Base-by-base conservation (phyloP, 176 grass and related monocot species). In the Lolium multiflorum region DNA sequence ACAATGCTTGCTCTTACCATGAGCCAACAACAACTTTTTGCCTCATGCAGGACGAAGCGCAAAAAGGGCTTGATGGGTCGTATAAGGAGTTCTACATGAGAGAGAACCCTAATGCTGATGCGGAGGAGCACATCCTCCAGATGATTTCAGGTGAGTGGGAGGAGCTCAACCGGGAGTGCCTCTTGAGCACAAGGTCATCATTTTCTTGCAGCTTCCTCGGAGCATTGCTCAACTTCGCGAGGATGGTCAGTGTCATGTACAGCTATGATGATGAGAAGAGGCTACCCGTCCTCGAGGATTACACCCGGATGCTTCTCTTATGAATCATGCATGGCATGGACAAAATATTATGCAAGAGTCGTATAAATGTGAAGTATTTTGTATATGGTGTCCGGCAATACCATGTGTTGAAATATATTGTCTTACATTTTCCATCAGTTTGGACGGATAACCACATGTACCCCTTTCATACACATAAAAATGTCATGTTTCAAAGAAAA, bases 221-320 rank as follows among this genome's bases (percentile, higher is more conserved):
- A 4, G 50, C 59, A 1, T 81, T 64, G 3, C 24, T 97, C 5
- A 94, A 97, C 14, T 3, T 0, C 0, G 77, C 90, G 2, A 91
- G 92, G 78, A 94, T 97, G 94, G 83, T 89, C 11, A 61, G 63
- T 9, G 71, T 94, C 73, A 94, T 94, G 94, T 94, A 94, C 31
- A 78, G n/a, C 1, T 94, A 94, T 7, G 57, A 90, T 37, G 3
- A 83, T 0, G 60, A 87, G 28, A 58, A 88, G 3, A 76, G 71
- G 24, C 86, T 92, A 11, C 86, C 74, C 0, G 5, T 78, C 24
- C 88, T 94, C 3, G 86, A 97, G 49, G 88, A 91, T 31, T 91
- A 92, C 71, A 49, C 47, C 4, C 81, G 71, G 71, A 69, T 76
- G 38, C 35, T 89, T 7, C 39, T 83, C n/a, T 73, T 83, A 15